Conservation (phyloP, 225 moss, liverwort and hornwort species). For the Rhytidiadelphus loreus region DNA sequence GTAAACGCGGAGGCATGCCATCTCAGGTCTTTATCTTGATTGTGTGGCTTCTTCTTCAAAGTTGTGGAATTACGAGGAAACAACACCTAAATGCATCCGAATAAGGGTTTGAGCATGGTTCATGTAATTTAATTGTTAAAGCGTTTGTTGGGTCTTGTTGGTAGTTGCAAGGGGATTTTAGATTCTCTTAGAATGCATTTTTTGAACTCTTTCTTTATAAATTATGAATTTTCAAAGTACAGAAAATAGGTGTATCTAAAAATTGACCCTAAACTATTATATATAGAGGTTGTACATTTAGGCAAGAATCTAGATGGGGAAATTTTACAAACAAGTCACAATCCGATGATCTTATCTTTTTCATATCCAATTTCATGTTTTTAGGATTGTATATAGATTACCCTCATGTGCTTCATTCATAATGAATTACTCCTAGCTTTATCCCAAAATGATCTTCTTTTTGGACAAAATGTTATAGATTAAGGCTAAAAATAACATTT, state of each 20-base stretch:
- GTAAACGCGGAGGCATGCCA: background rate
- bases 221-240: background rate
- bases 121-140: background rate
- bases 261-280: background rate
- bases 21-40: background rate
- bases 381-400: background rate
- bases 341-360: background rate
- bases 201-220: background rate
- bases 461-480: no score
- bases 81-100: background rate
- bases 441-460: no score
- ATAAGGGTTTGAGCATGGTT: background rate
- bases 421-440: no score
- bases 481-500: no score
- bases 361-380: fast-evolving
- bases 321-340: background rate
- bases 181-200: fast-evolving
- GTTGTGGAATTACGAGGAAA: background rate
- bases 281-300: background rate
- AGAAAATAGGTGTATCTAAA: no score
- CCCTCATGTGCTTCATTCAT: fast-evolving
- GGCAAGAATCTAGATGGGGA: background rate
- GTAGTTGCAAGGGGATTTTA: background rate
- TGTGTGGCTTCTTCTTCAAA: background rate
- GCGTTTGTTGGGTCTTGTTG: background rate